These are phyloP conservation scores for Trypanosoma platydactyli DNA, from an alignment of 208 protist genomes.

Conservation along the genomic window DNA sequence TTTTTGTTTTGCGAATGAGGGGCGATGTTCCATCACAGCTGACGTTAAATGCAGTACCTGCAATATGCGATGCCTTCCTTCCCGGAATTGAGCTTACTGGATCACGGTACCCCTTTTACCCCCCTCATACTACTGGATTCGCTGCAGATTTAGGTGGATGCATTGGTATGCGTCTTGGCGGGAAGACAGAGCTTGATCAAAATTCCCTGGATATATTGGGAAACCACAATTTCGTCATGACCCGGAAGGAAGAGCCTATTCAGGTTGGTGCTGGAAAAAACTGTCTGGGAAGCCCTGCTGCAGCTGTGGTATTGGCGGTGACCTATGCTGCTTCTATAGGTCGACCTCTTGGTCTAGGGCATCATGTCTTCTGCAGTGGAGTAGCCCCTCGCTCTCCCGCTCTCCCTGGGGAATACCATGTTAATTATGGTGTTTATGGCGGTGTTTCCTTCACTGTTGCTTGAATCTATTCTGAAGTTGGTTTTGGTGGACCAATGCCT, in stretches of 20 bases:
- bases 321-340: conserved; percentile 62
- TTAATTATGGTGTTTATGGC: conserved; percentile 73
- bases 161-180: conserved; percentile 54
- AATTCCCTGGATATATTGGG: conserved; percentile 24
- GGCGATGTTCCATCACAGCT: conserved; percentile 27
- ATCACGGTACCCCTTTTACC: conserved; percentile 83
- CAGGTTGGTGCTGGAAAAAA: conserved; percentile 61
- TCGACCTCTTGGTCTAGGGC: conserved; percentile 33
- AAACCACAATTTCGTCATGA: conserved; percentile 56
- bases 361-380: conserved; percentile 70
- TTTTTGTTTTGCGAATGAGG: conserved; percentile 52
- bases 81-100: conserved; percentile 67
- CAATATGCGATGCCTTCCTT: conserved; percentile 34
- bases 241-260: conserved; percentile 61
- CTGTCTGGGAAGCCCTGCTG: conserved; percentile 46
- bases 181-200: conserved; percentile 25
- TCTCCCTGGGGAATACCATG: conserved; percentile 53
- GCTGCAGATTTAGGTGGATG: conserved; percentile 69
- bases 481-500: neutral
- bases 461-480: neutral
- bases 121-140: conserved; percentile 51
- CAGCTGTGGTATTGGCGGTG: conserved; percentile 41
- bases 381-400: conserved; percentile 46
- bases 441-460: conserved; percentile 34
- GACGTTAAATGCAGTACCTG: conserved; percentile 21